Evolutionary conservation across 495 filamentous ascomycete genomes (phyloP).

Genomic region (Massariosphaeria phaeospora): DNA sequence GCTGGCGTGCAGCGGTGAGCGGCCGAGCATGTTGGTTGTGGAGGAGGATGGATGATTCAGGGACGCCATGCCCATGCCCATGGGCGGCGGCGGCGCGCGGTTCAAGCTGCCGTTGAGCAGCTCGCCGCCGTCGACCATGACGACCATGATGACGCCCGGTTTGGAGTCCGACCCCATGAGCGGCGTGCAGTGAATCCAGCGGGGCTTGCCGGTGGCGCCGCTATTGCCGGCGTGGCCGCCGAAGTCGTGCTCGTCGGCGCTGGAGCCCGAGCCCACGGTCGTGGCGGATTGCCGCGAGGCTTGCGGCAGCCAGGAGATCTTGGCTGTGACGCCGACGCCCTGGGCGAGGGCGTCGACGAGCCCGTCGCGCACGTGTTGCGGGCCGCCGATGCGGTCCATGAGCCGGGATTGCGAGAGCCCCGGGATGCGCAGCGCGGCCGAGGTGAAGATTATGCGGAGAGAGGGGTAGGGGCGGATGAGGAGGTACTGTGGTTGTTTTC

Average conservation of each 20-base stretch:
- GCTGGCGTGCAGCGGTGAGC: neutral
- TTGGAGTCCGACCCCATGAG: constrained; percentile 52
- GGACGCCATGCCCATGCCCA: neutral
- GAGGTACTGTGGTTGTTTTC: constrained; percentile 34
- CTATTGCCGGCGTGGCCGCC: neutral
- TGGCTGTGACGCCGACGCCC: constrained; percentile 40
- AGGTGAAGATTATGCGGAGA: constrained; percentile 43
- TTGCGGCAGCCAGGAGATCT: constrained; percentile 39
- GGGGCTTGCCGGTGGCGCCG: constrained; percentile 32
- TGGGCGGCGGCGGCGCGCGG: neutral
- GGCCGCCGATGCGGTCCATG: constrained; percentile 40
- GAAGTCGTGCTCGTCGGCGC: neutral
- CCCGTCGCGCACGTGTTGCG: constrained; percentile 37
- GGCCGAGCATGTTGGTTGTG: too few species aligned
- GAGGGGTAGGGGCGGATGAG: constrained; percentile 43
- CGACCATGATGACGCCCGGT: constrained; percentile 62
- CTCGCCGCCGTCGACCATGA: constrained; percentile 53
- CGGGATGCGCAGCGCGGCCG: constrained; percentile 40
- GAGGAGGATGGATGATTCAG: too few species aligned
- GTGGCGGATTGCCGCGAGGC: neutral
- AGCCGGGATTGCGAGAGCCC: constrained; percentile 40
- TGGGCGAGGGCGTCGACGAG: constrained; percentile 36
- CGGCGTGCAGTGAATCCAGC: constrained; percentile 62
- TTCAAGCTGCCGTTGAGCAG: constrained; percentile 33
- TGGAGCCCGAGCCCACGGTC: neutral